These are phyloP conservation scores for Lentinula guzmanii DNA, from an alignment of 768 basidiomycete species.

Conservation along the genomic window DNA sequence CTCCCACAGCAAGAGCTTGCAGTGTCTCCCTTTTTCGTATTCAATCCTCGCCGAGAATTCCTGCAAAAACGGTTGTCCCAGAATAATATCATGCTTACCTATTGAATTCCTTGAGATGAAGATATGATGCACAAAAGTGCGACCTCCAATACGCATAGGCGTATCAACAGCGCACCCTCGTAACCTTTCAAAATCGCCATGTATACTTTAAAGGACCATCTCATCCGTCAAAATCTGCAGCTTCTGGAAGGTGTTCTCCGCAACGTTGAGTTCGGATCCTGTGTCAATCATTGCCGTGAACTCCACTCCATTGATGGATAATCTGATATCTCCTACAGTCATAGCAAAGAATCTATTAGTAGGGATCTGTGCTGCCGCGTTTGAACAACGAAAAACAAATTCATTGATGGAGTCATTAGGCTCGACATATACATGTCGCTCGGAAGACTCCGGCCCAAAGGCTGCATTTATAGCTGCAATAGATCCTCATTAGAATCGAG, in stretches of 20 bases:
- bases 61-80: conserved; percentile 14
- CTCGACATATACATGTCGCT: background rate
- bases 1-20: conserved; percentile 1
- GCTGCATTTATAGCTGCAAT: background rate
- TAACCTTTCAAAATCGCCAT: conserved; percentile 13
- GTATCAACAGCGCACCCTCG: too few species aligned
- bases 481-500: background rate
- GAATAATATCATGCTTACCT: conserved; percentile 10
- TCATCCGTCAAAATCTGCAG: conserved; percentile 33
- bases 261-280: conserved; percentile 5
- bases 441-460: background rate
- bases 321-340: background rate
- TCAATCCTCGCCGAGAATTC: conserved; percentile 7
- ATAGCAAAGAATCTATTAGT: background rate
- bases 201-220: conserved; percentile 22
- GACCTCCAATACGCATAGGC: conserved; percentile 11
- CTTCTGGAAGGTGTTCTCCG: background rate
- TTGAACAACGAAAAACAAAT: background rate
- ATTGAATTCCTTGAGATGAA: conserved; percentile 17
- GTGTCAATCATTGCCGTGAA: conserved; percentile 2
- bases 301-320: background rate
- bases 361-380: background rate
- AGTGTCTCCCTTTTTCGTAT: conserved; percentile 1
- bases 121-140: conserved; percentile 20
- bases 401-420: background rate